Conservation (phyloP, 768 basidiomycete species). For the Naganishia antarctica region DNA sequence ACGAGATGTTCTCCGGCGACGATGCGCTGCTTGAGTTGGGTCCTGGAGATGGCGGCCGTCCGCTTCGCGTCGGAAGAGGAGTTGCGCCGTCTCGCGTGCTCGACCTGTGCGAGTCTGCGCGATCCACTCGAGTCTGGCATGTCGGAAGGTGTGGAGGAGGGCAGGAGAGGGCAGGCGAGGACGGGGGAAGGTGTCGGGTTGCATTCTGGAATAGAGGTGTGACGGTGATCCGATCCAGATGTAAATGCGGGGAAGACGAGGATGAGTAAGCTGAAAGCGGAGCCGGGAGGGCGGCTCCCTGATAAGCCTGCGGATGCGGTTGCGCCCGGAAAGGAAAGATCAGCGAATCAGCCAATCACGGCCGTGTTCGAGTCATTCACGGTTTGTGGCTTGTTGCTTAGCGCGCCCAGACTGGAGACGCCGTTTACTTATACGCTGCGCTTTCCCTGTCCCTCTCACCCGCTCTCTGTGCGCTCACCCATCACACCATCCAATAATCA, state of each 20-base stretch:
- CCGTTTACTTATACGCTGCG: neutral
- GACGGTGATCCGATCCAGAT: too few relatives aligned
- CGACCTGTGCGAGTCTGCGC: neutral
- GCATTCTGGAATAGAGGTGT: too few relatives aligned
- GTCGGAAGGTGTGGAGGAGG: neutral
- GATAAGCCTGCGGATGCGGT: too few relatives aligned
- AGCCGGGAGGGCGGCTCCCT: too few relatives aligned
- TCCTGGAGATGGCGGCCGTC: conserved; percentile 2
- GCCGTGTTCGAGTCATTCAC: neutral
- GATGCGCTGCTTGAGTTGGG: conserved; percentile 63
- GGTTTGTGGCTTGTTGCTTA: neutral
- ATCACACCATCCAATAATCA: neutral
- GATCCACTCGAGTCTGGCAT: conserved; percentile 8
- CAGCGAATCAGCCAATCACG: neutral
- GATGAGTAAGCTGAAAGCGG: too few relatives aligned
- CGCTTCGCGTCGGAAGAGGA: neutral
- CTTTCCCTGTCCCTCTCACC: neutral
- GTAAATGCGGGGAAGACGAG: too few relatives aligned
- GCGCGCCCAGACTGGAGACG: neutral
- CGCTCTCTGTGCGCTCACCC: neutral
- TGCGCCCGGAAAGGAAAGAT: too few relatives aligned
- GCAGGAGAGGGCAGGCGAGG: too few relatives aligned
- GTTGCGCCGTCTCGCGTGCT: neutral
- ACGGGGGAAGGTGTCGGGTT: too few relatives aligned
- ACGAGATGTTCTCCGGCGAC: conserved; percentile 70